phyloP scores from a whole-genome alignment of 345 rosid genomes.

The Triadica sebifera region DNA sequence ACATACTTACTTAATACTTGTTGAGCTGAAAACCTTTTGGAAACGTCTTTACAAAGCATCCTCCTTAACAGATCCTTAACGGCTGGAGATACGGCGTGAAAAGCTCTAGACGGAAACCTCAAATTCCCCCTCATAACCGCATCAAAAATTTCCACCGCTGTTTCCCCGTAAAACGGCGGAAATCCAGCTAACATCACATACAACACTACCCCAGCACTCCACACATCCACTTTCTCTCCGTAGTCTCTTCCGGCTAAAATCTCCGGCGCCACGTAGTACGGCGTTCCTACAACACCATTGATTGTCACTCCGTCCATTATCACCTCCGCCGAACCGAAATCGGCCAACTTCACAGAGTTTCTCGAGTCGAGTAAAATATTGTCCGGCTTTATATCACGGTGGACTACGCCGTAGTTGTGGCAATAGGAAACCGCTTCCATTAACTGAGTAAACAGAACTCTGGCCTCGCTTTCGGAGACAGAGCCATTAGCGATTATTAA shows the following conservation, averaged over 20 bases:
- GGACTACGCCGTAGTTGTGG: constrained; percentile 61
- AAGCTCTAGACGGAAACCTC: constrained; percentile 55
- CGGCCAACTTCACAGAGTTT: constrained; percentile 47
- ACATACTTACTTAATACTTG: constrained; percentile 63
- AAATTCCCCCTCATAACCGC: constrained; percentile 64
- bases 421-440: constrained; percentile 64
- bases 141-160: constrained; percentile 62
- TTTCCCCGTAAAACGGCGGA: constrained; percentile 76
- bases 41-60: constrained; percentile 74
- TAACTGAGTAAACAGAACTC: constrained; percentile 41
- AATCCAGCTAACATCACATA: constrained; percentile 72
- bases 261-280: constrained; percentile 85
- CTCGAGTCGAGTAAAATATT: constrained; percentile 54
- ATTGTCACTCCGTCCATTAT: constrained; percentile 25
- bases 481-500: constrained; percentile 30
- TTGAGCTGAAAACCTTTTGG: constrained; percentile 68
- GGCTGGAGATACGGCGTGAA: constrained; percentile 41
- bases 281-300: constrained; percentile 74
- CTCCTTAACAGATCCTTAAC: constrained; percentile 74
- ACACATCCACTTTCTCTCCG: constrained; percentile 71
- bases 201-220: constrained; percentile 80
- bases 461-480: constrained; percentile 46
- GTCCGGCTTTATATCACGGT: constrained; percentile 77
- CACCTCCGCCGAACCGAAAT: constrained; percentile 67
- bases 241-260: constrained; percentile 65